phyloP scores from a whole-genome alignment of 345 rosid genomes.

The Alliaria petiolata region DNA sequence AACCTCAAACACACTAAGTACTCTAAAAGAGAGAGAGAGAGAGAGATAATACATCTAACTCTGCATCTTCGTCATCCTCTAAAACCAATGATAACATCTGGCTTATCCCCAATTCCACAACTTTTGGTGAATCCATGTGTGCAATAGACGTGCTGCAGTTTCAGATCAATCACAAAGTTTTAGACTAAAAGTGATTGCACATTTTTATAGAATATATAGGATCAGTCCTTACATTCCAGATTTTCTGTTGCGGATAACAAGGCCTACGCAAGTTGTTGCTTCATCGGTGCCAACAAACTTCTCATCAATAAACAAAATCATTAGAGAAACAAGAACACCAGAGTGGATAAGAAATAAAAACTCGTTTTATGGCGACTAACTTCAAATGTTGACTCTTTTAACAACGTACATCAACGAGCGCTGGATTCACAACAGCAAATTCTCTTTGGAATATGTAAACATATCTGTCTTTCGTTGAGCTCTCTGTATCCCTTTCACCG shows the following conservation, averaged over 20 bases:
- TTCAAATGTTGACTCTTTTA: not conserved
- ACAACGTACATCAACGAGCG: conserved; percentile 58
- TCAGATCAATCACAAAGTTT: not conserved
- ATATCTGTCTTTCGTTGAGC: conserved; percentile 31
- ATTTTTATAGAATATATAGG: not conserved
- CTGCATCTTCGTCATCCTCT: conserved; percentile 33
- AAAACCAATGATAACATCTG: conserved; percentile 65
- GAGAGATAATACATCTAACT: conserved; percentile 59
- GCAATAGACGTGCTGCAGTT: conserved; percentile 74
- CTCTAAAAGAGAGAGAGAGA: not conserved
- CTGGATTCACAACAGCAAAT: conserved; percentile 67
- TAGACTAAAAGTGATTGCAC: not conserved
- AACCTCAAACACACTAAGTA: not conserved
- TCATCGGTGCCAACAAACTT: conserved; percentile 83
- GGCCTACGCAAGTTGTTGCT: conserved; percentile 84
- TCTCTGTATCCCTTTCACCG: conserved; percentile 18
- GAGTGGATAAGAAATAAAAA: not conserved
- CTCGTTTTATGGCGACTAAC: not conserved
- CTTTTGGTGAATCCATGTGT: conserved; percentile 67
- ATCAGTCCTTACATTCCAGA: conserved; percentile 60
- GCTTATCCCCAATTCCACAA: conserved; percentile 60
- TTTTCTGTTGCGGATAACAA: conserved; percentile 63
- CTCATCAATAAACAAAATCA: conserved; percentile 7
- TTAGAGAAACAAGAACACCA: not conserved
- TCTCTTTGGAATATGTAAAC: conserved; percentile 84